These are phyloP conservation scores for Cnidoscolus chayamansa DNA, from an alignment of 441 rosid species.

Conservation along the genomic window DNA sequence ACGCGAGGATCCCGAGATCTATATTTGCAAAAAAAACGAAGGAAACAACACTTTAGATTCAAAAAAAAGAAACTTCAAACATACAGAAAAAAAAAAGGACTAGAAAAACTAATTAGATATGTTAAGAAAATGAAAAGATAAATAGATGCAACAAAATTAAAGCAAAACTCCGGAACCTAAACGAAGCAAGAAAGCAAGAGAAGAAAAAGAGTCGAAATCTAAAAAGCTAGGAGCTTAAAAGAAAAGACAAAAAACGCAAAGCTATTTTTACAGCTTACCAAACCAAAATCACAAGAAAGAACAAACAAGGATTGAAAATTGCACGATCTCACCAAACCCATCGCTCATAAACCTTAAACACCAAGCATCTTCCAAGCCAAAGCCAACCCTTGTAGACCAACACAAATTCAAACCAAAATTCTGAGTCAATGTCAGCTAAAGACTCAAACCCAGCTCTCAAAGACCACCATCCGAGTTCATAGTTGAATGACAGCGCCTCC, in stretches of 20 bases:
- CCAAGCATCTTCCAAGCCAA: constrained; percentile 40
- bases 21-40: not conserved
- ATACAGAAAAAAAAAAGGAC: not conserved
- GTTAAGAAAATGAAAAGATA: not conserved
- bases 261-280: constrained; percentile 52
- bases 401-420: constrained; percentile 12
- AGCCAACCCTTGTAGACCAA: constrained; percentile 13
- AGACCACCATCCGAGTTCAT: not conserved
- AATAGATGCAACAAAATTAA: constrained; percentile 10
- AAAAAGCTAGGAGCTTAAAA: constrained; percentile 33
- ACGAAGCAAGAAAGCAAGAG: constrained; percentile 17
- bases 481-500: constrained; percentile 2
- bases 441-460: constrained; percentile 25
- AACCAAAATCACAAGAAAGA: constrained; percentile 38
- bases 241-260: constrained; percentile 45
- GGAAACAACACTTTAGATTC: constrained; percentile 20
- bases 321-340: constrained; percentile 53
- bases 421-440: constrained; percentile 28
- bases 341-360: constrained; percentile 39
- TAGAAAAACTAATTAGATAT: not conserved
- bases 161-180: constrained; percentile 17
- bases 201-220: constrained; percentile 27
- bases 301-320: constrained; percentile 38
- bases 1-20: constrained; percentile 18
- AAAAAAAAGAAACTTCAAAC: constrained; percentile 1